Base-by-base conservation (phyloP, 1,284 basidiomycete species). In the Cryptococcus sp. region DNA sequence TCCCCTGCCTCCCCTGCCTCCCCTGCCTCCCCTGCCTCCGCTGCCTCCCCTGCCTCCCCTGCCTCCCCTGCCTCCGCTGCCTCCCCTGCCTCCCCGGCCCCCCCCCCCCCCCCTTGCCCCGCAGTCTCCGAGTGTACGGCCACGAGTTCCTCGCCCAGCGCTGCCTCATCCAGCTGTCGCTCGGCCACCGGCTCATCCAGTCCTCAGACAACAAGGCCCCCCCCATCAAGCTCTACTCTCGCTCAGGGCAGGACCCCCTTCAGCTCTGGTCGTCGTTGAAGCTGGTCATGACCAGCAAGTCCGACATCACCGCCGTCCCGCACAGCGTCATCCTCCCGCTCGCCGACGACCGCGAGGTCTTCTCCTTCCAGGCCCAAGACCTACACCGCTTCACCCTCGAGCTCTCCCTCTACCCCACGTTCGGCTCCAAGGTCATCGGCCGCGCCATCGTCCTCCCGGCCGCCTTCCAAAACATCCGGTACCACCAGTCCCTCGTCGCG, bases 371-470 rank as follows among this genome's bases (percentile, higher is more conserved):
- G 76, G 85, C 91, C 71, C 85, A 73, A 80, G 83, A 71, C 62
- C 77, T 95, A 20, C 84, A 87, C 51, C 81, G 83, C 38, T 84
- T 98, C 58, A 85, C 86, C 1, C 79, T 99, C 65, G 91, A 98
- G 73, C 91, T 98, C 72, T 97, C 95, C 40, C 81, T 98, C 24
- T 97, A 95, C 79, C 96, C 96, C 8, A 97, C 91, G 60, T 98
- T 98, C 76, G 96, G 96, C n/a, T 94, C 91, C 35, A 95, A 93
- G 77, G 91, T 94, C 37, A 91, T 99, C 61, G 96, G 95, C 28
- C 86, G 94, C 62, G 94, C 92, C 16, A 86, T 94, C 45, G 89
- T 91, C 23, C 80, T 94, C 35, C 87, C 94, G 3, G 85, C 85
- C 2, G 81, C 88, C 49, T 89, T 95, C 68, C 72, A 78, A 44